A percentile compares a stretch with the other conserved stretches of the same genome.
Conservation (phyloP, 177 flowering plant species). For the Tripterygium wilfordii region DNA sequence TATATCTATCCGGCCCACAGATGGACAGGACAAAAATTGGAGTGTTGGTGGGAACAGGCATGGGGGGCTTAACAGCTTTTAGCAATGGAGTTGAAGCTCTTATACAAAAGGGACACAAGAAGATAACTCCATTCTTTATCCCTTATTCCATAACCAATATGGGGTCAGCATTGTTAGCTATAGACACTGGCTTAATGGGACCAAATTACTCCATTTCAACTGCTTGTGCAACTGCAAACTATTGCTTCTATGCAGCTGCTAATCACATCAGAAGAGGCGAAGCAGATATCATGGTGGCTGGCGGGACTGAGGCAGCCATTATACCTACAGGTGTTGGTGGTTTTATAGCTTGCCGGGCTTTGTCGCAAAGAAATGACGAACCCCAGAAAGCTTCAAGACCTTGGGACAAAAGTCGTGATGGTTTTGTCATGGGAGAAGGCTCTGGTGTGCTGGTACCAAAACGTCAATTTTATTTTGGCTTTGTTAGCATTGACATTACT, state of each 20-base stretch:
- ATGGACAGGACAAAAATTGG: constrained; percentile 63
- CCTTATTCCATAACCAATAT: constrained; percentile 74
- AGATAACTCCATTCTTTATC: constrained; percentile 67
- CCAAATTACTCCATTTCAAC: constrained; percentile 76
- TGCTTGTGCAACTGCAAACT: constrained; percentile 80
- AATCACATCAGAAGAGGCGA: constrained; percentile 80
- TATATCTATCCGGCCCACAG: constrained; percentile 17
- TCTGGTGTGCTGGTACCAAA: constrained; percentile 61
- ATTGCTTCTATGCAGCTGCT: constrained; percentile 72
- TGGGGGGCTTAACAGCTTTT: constrained; percentile 71
- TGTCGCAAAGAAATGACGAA: constrained; percentile 65
- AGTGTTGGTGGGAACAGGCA: constrained; percentile 77
- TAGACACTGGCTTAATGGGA: constrained; percentile 72
- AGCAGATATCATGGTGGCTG: constrained; percentile 68
- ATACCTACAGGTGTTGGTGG: constrained; percentile 63
- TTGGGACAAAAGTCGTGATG: constrained; percentile 75
- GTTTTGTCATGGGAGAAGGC: constrained; percentile 83
- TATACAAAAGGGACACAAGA: constrained; percentile 53
- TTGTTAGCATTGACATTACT: too few species aligned
- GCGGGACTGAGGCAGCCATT: constrained; percentile 76
- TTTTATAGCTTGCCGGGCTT: constrained; percentile 69
- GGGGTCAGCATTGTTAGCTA: constrained; percentile 76
- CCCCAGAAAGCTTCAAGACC: constrained; percentile 74
- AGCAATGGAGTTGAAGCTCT: constrained; percentile 58
- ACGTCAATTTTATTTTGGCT: background rate